Base-by-base conservation (phyloP, 129 eudicot genomes). In the Smallanthus sonchifolius region DNA sequence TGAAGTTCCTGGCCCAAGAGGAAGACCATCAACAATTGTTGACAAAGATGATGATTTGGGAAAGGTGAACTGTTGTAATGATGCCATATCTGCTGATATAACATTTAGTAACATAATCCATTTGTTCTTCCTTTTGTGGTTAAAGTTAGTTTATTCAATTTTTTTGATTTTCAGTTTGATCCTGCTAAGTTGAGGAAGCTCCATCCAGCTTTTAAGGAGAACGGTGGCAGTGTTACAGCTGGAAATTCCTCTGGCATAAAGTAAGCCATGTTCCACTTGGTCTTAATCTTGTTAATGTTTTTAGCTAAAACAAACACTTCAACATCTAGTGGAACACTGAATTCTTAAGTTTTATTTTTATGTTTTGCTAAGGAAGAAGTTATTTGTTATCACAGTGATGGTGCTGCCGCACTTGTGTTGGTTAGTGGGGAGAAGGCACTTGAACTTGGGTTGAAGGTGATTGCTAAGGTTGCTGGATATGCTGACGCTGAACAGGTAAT, bases 171-270 rank as follows among this genome's bases (percentile, higher is more conserved):
- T 72, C 71, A 94, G 98, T 90, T 88, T 77, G 98, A 94, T 82
- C 96, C 91, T 56, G 89, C 91, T 68, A 94, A 90, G 79, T 85
- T 94, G 68, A 88, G 91, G 72, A 94, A 94, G 80, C 87, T 94
- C 48, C 87, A 96, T 43, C 98, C 98, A 51, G 93, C 97, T 83
- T 94, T 94, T 75, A 94, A 88, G 87, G 95, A 88, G 79, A 75
- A 69, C 36, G 98, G 96, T 35, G 98, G 98, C 39, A 84, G 93
- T 70, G 98, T 94, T 67, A 94, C 98, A 67, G 98, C 98, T 28
- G 98, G 98, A 65, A 94, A 94, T 79, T 96, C 98, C 72, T 94
- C 98, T n/a, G 91, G 98, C 74, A 88, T 94, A 77, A 94, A 92
- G 98, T 94, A 68, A 69, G 80, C 78, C 9, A n/a, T 49, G 69